Conservation (phyloP, 768 basidiomycete species). For the Dentipellis sp. region DNA sequence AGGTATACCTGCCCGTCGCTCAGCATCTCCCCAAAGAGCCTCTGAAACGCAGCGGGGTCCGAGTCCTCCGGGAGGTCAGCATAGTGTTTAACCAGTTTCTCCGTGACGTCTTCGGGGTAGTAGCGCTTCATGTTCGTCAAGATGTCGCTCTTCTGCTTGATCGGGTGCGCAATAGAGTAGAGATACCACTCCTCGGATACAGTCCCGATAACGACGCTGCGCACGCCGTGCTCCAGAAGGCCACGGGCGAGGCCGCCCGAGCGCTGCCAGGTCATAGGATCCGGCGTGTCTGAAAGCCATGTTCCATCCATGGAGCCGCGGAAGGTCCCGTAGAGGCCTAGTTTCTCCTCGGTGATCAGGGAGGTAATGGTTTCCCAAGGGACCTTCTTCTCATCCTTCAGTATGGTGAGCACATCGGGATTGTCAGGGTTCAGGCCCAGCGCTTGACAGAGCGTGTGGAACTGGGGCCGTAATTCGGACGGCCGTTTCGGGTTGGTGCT, state of each 20-base stretch:
- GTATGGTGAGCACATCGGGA: conserved; percentile 36
- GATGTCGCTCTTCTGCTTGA: conserved; percentile 40
- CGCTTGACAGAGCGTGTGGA: conserved; percentile 48
- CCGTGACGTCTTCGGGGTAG: conserved; percentile 40
- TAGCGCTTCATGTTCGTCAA: conserved; percentile 51
- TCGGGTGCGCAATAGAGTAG: conserved; percentile 61
- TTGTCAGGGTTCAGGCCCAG: conserved; percentile 46
- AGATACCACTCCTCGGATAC: conserved; percentile 72
- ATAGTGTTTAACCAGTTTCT: conserved; percentile 37
- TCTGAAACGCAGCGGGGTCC: conserved; percentile 31
- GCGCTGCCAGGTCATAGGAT: conserved; percentile 62
- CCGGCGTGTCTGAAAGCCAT: conserved; percentile 46
- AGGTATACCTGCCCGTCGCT: conserved; percentile 59
- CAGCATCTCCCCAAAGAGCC: conserved; percentile 49
- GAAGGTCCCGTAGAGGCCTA: conserved; percentile 56
- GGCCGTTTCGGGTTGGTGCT: conserved; percentile 47
- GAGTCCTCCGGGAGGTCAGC: conserved; percentile 30
- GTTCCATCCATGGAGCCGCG: conserved; percentile 52
- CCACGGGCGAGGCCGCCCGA: conserved; percentile 47
- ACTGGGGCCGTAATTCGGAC: conserved; percentile 49
- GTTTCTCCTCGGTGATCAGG: conserved; percentile 46
- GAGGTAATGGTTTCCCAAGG: conserved; percentile 42
- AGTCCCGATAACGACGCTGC: conserved; percentile 57
- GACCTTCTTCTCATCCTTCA: conserved; percentile 40
- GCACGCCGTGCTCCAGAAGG: conserved; percentile 48